These are phyloP conservation scores for Lentinula aciculospora DNA, from an alignment of 768 basidiomycete species.

Conservation along the genomic window DNA sequence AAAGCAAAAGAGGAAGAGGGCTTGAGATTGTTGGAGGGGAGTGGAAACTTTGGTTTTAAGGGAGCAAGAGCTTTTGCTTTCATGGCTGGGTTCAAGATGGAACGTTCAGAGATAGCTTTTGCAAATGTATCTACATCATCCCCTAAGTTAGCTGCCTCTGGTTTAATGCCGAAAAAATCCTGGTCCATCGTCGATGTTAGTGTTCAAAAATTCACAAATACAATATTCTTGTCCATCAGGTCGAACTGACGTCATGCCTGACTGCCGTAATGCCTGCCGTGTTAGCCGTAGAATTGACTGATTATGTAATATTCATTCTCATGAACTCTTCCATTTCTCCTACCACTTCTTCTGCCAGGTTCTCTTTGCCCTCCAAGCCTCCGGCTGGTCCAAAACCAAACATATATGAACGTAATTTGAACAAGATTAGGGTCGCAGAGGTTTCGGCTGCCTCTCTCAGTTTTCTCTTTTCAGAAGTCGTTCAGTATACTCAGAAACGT, in stretches of 20 bases:
- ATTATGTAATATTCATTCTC: not conserved
- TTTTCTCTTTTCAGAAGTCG: constrained; percentile 89
- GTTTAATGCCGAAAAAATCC: constrained; percentile 6
- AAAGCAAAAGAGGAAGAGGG: not conserved
- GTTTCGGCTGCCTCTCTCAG: constrained; percentile 80
- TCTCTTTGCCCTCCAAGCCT: constrained; percentile 56
- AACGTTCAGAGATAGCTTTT: not conserved
- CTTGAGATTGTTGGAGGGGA: not conserved
- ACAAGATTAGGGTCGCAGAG: constrained; percentile 81
- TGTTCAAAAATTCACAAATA: not conserved
- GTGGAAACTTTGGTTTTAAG: not conserved
- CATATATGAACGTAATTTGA: constrained; percentile 86
- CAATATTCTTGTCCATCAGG: too few relatives aligned
- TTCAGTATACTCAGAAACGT: constrained; percentile 94
- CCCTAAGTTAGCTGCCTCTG: not conserved
- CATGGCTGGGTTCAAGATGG: not conserved
- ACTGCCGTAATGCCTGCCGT: not conserved
- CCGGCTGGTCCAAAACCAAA: constrained; percentile 48
- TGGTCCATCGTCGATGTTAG: not conserved
- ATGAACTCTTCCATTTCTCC: constrained; percentile 29
- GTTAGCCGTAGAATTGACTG: not conserved
- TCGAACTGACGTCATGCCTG: too few relatives aligned
- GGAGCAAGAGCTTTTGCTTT: not conserved
- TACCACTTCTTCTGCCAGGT: constrained; percentile 57
- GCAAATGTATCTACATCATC: constrained; percentile 6